Evolutionary conservation across 2,329 filamentous ascomycete species (phyloP), one percentile per base, ranked within the genome.

Genomic region (Colletotrichum tamarilloi): DNA sequence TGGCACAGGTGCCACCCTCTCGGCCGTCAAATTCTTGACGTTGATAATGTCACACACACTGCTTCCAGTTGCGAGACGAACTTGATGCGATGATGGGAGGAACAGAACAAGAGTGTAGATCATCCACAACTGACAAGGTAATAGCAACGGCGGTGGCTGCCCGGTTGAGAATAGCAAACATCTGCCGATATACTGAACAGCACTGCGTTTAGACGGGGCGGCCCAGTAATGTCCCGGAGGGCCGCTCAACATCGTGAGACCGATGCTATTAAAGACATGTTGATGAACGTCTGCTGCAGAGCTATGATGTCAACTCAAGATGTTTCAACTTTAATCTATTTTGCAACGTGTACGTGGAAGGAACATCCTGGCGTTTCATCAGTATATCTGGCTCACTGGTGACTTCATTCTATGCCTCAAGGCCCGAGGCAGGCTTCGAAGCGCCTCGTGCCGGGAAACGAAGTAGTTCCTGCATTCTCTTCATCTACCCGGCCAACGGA

Each of bases 21-120:
- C 38, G 65, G 49, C 30, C 26, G 32, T 5, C 56, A 57, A 35
- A 9, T 7, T 59, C n/a, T 65, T 55, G 59, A 60, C 59, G 53
- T 73, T 55, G 42, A 55, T 46, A 7, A 52, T 70, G 70, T 49
- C 42, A 64, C 66, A 55, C 59, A 64, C 66, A 55, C 59, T 42
- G n/a, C 52, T 16, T 11, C 32, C 4, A 58, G 28, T 24, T 35
- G 35, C 6, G 24, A 67, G 68, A 56, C 62, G 26, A 30, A 26
- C 30, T 16, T 28, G 9, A n/a, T 12, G 24, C 32, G 56, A 69
- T 11, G 26, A 35, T 55, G 55, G 38, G 38, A 46, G 16, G 4
- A 57, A 49, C n/a, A 4, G 8, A 49, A 49, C 19, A n/a, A 9
- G 42, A 49, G 19, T 49, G 24, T n/a, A 2, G 52, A 22, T n/a